Evolutionary conservation across 192 early-diverging fungal genomes (phyloP), one percentile per base, ranked within the genome.

Genomic region (Coemansia sp.): DNA sequence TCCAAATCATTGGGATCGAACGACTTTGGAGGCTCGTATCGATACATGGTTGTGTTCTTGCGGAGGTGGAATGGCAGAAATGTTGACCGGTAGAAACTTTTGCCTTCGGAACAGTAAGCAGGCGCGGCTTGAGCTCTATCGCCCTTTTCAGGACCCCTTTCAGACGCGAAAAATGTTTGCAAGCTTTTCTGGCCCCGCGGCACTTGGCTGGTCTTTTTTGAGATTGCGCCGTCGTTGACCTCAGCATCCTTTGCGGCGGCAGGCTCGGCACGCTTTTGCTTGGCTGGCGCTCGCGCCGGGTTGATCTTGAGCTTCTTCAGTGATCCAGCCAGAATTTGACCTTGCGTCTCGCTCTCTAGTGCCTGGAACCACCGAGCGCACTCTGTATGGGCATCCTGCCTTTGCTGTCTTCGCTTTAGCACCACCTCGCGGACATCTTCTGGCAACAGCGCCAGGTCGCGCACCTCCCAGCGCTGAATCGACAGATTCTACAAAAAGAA

Each of bases 401-500:
- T 59, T 23, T 43, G 38, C 10, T 34, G 13, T 37, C 75, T 62
- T n/a, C 75, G 62, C 26, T 67, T 69, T 14, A 35, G 11, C 65
- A 77, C 69, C 4, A 74, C 58, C 0, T 65, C 60, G n/a, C 62
- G 65, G 25, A 75, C 65, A 42, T 74, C 72, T 3, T 64, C 53
- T 9, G 75, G 75, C 25, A 83, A 43, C 56, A 77, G 25, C 14
- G 36, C 13, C 14, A 68, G 25, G 39, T 83, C 71, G 21, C 47
- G 62, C 31, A 77, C 67, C 39, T 83, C 80, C 80, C 80, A 83
- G 13, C 80, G 75, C 37, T 77, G 68, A 8, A 73, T 77, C 11
- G 68, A 55, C 37, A 79, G 31, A 5, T 43, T 70, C 26, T 69
- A 59, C 42, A 39, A 28, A 33, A 31, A 39, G n/a, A 20, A 48